A percentile compares a stretch with the other conserved stretches of the same genome.
phyloP scores from a whole-genome alignment of 1,284 basidiomycete genomes.

The Rhodotorula sp. region DNA sequence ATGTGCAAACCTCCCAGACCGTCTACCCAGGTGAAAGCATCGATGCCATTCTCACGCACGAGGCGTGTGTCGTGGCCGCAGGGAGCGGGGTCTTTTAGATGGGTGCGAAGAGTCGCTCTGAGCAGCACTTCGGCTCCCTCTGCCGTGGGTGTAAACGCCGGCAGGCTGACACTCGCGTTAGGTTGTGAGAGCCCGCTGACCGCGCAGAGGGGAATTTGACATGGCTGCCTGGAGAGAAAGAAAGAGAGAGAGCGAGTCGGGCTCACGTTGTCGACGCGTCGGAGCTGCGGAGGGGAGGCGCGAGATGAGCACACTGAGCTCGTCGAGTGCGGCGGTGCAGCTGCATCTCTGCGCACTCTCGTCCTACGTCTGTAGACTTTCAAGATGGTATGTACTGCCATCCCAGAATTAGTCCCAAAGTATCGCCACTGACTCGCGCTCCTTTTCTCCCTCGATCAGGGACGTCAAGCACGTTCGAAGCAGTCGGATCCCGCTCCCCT shows the following conservation, averaged over 20 bases:
- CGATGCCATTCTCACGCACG: neutral
- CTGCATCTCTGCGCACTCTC: neutral
- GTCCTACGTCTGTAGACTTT: neutral
- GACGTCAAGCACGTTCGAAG: slow-evolving; percentile 35
- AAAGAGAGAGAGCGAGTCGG: neutral
- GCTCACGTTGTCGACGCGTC: too few species aligned
- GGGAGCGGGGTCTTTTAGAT: slow-evolving; percentile 13
- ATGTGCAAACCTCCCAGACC: neutral
- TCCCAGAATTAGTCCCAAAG: neutral
- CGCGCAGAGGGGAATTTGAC: slow-evolving; percentile 22
- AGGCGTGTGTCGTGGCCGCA: neutral
- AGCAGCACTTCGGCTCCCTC: slow-evolving; percentile 13
- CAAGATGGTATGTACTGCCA: neutral
- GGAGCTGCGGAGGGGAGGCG: neutral
- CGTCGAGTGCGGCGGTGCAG: slow-evolving; percentile 1
- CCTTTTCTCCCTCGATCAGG: slow-evolving; percentile 8
- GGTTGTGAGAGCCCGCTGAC: neutral
- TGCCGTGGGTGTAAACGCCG: neutral
- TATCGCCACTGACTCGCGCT: neutral
- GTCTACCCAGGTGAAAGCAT: neutral
- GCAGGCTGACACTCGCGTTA: too few species aligned
- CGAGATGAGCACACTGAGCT: neutral
- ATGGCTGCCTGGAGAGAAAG: neutral
- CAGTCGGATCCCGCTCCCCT: slow-evolving; percentile 36
- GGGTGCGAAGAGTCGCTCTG: slow-evolving; percentile 3